Conservation (phyloP, 306 rosid genomes). For the Cicer chorassanicum region DNA sequence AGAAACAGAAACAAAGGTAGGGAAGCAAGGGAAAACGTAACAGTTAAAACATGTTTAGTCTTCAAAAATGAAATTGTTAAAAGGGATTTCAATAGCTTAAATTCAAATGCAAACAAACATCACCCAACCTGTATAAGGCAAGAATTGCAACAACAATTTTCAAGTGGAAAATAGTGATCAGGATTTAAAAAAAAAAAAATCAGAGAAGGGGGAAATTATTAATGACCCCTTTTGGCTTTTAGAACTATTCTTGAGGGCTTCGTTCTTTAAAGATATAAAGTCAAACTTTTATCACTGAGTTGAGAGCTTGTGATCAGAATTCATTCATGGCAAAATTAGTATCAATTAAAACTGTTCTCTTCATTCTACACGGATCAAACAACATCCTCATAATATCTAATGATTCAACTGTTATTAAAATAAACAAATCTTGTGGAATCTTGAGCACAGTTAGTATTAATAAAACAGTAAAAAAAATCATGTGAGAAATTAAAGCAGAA, state of each 20-base stretch:
- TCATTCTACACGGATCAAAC: neutral
- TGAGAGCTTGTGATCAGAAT: neutral
- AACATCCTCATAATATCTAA: neutral
- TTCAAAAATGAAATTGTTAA: conserved; percentile 15
- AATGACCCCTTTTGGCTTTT: no score
- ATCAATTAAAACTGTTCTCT: neutral
- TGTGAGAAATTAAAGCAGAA: neutral
- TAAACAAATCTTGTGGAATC: neutral
- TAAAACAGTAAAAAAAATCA: neutral
- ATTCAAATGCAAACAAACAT: neutral
- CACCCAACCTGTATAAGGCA: neutral
- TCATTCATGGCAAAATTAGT: neutral
- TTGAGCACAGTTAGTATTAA: neutral
- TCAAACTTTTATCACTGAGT: no score
- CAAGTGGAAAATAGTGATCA: conserved; percentile 5
- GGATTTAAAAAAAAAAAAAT: neutral
- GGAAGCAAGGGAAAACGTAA: neutral
- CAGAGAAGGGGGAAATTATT: no score
- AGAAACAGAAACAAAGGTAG: neutral
- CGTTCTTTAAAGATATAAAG: no score
- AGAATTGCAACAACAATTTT: neutral
- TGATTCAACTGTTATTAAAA: neutral
- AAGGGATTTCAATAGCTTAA: neutral
- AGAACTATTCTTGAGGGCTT: no score
- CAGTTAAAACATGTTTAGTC: neutral